Evolutionary conservation across 2,329 filamentous ascomycete genomes (phyloP), one percentile per base, ranked within the genome.

Genomic region (Diplodia intermedia): DNA sequence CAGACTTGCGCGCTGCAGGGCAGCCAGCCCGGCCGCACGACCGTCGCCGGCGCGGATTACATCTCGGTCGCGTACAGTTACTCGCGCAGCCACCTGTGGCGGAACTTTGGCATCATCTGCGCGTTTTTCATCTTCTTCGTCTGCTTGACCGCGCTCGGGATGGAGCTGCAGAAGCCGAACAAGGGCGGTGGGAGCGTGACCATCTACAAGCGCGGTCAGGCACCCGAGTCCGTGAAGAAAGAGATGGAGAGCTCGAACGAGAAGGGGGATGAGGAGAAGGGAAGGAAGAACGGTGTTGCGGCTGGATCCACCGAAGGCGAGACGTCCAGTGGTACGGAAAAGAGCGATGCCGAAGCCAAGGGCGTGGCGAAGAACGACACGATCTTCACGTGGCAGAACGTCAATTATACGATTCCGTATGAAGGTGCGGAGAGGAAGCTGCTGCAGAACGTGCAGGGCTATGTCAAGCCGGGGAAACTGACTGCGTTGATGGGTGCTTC

Each of bases 401-500:
- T 97, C 69, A 92, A 90, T 75, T 97, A 97, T 76, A 90, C 87
- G 0, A 90, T 93, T 69, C 80, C 82, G 12, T 82, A 81, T 33
- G 75, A 82, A 26, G 77, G 78, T 47, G 79, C 79, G 3, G 80
- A 83, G 55, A 75, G 82, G 15, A 76, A 75, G 4, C 76, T 90
- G 4, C 77, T 91, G 12, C 83, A 88, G 69, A 82, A 89, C 68
- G 85, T 91, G 4, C 84, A 88, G 71, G 93, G 89, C 2, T 94
- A 90, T 72, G 91, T 93, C 62, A 88, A 90, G 70, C 91, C 91
- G 1, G 91, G 92, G 43, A 87, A 90, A 72, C 83, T 94, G 11
- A 94, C 91, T 3, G 91, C 91, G 2, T 82, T 95, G 1, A 93
- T 95, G 90, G 92, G 92, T 49, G 89, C 90, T 7, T 93, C 90